A percentile compares a stretch with the other conserved stretches of the same genome.
These are phyloP conservation scores for Pythium utonaiense DNA, from an alignment of 352 stramenopile genomes.

Conservation along the genomic window DNA sequence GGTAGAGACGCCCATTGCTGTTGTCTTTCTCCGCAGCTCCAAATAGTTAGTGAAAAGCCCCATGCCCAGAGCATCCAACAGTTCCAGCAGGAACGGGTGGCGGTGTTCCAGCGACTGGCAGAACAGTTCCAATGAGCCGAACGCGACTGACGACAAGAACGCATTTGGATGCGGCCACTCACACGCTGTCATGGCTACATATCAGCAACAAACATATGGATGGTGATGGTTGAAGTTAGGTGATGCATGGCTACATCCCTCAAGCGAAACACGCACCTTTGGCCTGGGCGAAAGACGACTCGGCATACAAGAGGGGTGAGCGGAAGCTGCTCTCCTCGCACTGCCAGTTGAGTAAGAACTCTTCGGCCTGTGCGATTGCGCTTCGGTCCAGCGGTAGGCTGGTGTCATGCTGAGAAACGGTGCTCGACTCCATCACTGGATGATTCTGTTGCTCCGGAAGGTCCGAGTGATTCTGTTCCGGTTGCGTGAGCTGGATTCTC, in stretches of 20 bases:
- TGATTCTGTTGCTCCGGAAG: background rate
- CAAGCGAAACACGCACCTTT: slow-evolving; percentile 30
- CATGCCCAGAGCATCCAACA: slow-evolving; percentile 3
- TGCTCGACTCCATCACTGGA: background rate
- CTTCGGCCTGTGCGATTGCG: slow-evolving; percentile 26
- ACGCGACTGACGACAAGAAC: slow-evolving; percentile 49
- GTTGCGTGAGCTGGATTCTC: background rate
- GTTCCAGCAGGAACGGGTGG: slow-evolving; percentile 38
- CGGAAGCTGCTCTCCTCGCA: slow-evolving; percentile 45
- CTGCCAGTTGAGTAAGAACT: slow-evolving; percentile 55
- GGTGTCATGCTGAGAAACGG: background rate
- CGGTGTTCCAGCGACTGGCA: slow-evolving; percentile 35
- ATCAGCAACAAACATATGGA: slow-evolving; percentile 4
- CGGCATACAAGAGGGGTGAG: slow-evolving; percentile 57
- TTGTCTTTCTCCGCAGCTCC: slow-evolving; percentile 7
- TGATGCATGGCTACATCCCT: background rate
- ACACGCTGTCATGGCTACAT: slow-evolving; percentile 1
- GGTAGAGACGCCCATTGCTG: background rate
- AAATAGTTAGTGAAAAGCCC: slow-evolving; percentile 13
- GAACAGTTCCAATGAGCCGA: slow-evolving; percentile 50
- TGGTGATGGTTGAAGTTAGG: slow-evolving; percentile 6
- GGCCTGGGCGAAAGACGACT: slow-evolving; percentile 53
- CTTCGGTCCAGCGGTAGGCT: slow-evolving; percentile 1
- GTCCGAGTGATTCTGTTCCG: background rate
- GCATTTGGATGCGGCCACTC: slow-evolving; percentile 48